Base-by-base conservation (phyloP, 768 basidiomycete species). In the Boletellus emodensis region DNA sequence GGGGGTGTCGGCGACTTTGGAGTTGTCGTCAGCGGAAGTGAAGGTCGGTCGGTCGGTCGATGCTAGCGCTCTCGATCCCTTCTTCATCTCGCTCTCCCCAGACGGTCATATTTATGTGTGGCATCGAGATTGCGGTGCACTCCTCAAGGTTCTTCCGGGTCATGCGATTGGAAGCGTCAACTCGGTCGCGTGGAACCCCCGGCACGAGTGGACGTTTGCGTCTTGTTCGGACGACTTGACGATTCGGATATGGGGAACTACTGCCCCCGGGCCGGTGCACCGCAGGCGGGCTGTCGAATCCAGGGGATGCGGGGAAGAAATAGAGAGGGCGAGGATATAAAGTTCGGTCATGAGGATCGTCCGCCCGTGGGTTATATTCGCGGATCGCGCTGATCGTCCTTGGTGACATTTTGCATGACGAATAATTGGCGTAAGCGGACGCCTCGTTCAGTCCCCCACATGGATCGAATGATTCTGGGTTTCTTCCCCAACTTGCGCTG, bases 121-220 rank as follows among this genome's bases (percentile, higher is more conserved):
- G 94, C 90, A 97, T 66, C 82, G 88, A 40, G 87, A 91, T 59
- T 86, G 86, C 9, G 88, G 87, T 2, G 73, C 77, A 3, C 76
- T 94, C 38, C 75, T 98, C n/a, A 91, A 96, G 66, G 78, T 84
- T n/a, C 78, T 99, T 3, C 67, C 80, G 4, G 96, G 96, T 0
- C 95, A 98, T 60, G 84, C 83, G 15, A 72, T 74, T 49, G 94
- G 93, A 36, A 88, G 87, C 55, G 94, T 99, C 53, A 99, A 97
- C 66, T 85, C 89, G 13, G 94, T 98, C 14, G 87, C 94, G 32
- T 99, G 96, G 96, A 94, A 96, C 68, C 93, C 92, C n/a, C 75
- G 77, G 44, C 87, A 92, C 63, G 80, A 84, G 58, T 82, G 85
- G 50, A 88, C 97, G 85, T 97, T 98, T 71, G 96, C 96, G 30